Conservation (phyloP, 768 basidiomycete species). For the Myochromella boudieri region DNA sequence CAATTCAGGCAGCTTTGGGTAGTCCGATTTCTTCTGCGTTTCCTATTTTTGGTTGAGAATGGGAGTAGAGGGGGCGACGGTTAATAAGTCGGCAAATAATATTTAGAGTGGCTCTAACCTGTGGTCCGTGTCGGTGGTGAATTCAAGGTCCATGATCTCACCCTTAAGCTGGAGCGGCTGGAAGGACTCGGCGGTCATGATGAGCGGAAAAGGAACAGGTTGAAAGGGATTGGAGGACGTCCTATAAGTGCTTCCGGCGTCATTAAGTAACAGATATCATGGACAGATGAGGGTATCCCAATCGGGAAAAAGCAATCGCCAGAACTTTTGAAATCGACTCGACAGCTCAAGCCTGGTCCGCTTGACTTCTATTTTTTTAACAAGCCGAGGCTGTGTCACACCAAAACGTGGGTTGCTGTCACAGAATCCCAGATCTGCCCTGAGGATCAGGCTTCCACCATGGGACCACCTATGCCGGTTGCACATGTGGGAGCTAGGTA, state of each 20-base stretch:
- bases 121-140: slow-evolving; percentile 69
- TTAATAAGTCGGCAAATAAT: slow-evolving; percentile 50
- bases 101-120: slow-evolving; percentile 37
- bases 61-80: slow-evolving; percentile 46
- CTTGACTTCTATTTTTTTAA: slow-evolving; percentile 19
- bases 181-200: slow-evolving; percentile 57
- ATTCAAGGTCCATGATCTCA: slow-evolving; percentile 78
- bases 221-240: slow-evolving; percentile 44
- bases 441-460: slow-evolving; percentile 26
- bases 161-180: slow-evolving; percentile 68
- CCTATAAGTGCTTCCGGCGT: slow-evolving; percentile 56
- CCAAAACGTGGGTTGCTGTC: slow-evolving; percentile 23
- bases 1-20: slow-evolving; percentile 89
- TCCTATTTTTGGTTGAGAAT: slow-evolving; percentile 57
- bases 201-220: slow-evolving; percentile 50
- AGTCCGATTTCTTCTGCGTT: slow-evolving; percentile 87
- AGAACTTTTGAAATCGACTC: slow-evolving; percentile 16
- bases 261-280: slow-evolving; percentile 55
- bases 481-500: slow-evolving; percentile 34
- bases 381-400: slow-evolving; percentile 27
- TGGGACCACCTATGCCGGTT: slow-evolving; percentile 35
- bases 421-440: slow-evolving; percentile 26
- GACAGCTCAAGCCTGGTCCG: slow-evolving; percentile 20
- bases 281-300: slow-evolving; percentile 38
- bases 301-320: slow-evolving; percentile 21